Conservation (phyloP, 345 rosid genomes). For the Salix viminalis region DNA sequence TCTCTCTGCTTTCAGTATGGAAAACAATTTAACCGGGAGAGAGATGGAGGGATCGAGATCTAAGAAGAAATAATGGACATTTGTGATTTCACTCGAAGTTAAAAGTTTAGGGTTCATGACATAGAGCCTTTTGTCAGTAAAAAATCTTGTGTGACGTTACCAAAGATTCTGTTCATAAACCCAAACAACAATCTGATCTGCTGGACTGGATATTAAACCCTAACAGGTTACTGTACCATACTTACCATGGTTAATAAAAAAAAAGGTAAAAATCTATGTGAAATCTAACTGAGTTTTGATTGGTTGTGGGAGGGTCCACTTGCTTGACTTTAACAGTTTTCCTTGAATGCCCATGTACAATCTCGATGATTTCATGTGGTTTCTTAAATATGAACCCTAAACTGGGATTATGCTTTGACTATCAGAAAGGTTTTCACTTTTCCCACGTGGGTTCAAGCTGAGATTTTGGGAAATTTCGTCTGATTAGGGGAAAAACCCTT, state of each 20-base stretch:
- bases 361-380: constrained; percentile 24
- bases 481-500: constrained; percentile 37
- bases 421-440: constrained; percentile 1
- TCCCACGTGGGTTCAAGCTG: constrained; percentile 22
- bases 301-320: constrained; percentile 24
- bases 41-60: constrained; percentile 15
- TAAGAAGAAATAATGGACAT: constrained; percentile 2
- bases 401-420: constrained; percentile 21
- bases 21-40: constrained; percentile 17
- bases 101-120: constrained; percentile 37
- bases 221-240: constrained; percentile 14
- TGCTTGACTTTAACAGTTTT: constrained; percentile 24
- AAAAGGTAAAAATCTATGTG: neutral
- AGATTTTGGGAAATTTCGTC: constrained; percentile 29
- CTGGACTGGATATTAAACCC: constrained; percentile 37
- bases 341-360: constrained; percentile 11
- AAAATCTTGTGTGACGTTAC: constrained; percentile 66
- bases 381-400: constrained; percentile 25
- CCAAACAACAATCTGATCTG: constrained; percentile 36
- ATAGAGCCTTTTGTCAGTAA: constrained; percentile 55
- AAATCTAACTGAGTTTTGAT: constrained; percentile 16
- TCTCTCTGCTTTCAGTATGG: neutral
- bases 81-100: neutral
- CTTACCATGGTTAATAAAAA: neutral
- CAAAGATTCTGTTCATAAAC: constrained; percentile 58